These are phyloP conservation scores for Lasiosphaeria miniovina DNA, from an alignment of 495 filamentous ascomycete genomes.

Conservation along the genomic window DNA sequence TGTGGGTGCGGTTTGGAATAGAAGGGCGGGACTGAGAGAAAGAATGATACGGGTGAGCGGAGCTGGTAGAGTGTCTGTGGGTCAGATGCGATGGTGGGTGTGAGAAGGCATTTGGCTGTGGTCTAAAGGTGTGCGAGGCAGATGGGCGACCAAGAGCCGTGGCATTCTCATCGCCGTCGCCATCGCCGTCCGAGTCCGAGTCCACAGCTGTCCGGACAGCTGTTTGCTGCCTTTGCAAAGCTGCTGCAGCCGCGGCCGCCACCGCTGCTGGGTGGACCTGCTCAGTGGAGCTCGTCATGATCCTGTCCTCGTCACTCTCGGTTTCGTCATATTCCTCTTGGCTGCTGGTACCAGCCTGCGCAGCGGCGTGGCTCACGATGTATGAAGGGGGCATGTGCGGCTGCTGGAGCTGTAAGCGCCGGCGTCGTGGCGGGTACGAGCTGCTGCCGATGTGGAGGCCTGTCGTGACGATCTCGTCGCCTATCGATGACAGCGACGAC, in stretches of 20 bases:
- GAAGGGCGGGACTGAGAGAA: slow-evolving; percentile 37
- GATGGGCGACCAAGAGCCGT: slow-evolving; percentile 68
- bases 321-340: slow-evolving; percentile 77
- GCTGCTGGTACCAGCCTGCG: slow-evolving; percentile 65
- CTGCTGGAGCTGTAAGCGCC: slow-evolving; percentile 51
- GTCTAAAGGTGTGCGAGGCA: slow-evolving; percentile 64
- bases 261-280: slow-evolving; percentile 45
- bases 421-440: slow-evolving; percentile 51
- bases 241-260: slow-evolving; percentile 3
- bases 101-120: slow-evolving; percentile 86
- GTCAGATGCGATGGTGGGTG: slow-evolving; percentile 67
- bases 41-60: slow-evolving; percentile 40
- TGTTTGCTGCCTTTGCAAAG: slow-evolving; percentile 20
- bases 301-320: slow-evolving; percentile 60
- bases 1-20: slow-evolving; percentile 37
- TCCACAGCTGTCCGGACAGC: slow-evolving; percentile 17
- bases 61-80: slow-evolving; percentile 47
- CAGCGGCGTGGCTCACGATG: slow-evolving; percentile 36
- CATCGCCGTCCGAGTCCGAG: slow-evolving; percentile 23
- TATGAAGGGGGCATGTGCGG: slow-evolving; percentile 30
- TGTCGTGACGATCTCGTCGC: slow-evolving; percentile 83
- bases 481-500: slow-evolving; percentile 85
- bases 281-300: slow-evolving; percentile 84
- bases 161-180: slow-evolving; percentile 68
- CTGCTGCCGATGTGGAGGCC: slow-evolving; percentile 68